A percentile compares a stretch with the other conserved stretches of the same genome.
Evolutionary conservation across 169 alveolate species (phyloP).

Genomic region (Theileria orientalis): DNA sequence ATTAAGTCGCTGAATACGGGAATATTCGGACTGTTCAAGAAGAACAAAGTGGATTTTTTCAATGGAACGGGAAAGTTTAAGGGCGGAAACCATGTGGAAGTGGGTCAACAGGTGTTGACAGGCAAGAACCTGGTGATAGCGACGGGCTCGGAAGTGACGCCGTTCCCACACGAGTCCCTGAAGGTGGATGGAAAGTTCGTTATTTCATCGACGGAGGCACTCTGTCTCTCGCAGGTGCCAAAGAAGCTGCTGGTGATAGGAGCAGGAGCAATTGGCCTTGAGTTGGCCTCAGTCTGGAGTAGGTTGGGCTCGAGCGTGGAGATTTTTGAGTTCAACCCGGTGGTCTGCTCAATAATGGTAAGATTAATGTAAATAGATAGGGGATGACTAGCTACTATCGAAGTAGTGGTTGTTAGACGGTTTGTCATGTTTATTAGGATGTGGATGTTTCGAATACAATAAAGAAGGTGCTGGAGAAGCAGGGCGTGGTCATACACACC

Average conservation of each 20-base stretch:
- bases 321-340: constrained; percentile 70
- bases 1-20: constrained; percentile 89
- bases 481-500: constrained; percentile 80
- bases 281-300: constrained; percentile 92
- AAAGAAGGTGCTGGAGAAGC: constrained; percentile 72
- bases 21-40: constrained; percentile 88
- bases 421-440: constrained; percentile 58
- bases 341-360: constrained; percentile 73
- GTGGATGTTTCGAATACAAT: constrained; percentile 66
- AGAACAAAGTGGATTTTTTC: constrained; percentile 88
- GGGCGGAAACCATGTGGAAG: constrained; percentile 36
- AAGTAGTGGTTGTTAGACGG: too few species aligned
- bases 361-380: constrained; percentile 67
- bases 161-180: constrained; percentile 53
- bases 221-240: constrained; percentile 81
- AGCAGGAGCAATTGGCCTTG: constrained; percentile 99
- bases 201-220: constrained; percentile 71
- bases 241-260: constrained; percentile 91
- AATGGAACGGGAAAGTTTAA: constrained; percentile 46
- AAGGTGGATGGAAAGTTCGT: constrained; percentile 55
- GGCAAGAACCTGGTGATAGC: constrained; percentile 90
- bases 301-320: constrained; percentile 88
- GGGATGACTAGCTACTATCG: too few species aligned
- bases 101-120: constrained; percentile 67
- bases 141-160: constrained; percentile 83